Percentiles rank a stretch among this genome's conserved stretches.
Evolutionary conservation across 345 rosid species (phyloP).

Genomic region (Rhodamnia rubescens): DNA sequence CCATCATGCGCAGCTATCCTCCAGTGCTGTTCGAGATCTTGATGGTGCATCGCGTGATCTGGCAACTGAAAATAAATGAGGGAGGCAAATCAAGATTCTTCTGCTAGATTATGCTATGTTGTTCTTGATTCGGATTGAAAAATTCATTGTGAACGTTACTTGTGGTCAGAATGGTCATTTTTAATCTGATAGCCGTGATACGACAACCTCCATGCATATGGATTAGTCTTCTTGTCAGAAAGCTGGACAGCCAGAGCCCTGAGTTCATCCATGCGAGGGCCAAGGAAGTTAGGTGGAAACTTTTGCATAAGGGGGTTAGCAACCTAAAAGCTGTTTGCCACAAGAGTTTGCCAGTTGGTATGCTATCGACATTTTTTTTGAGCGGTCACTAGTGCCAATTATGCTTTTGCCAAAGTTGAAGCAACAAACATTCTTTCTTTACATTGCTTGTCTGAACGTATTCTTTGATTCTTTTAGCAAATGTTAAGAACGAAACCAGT

Average conservation of each 20-base stretch:
- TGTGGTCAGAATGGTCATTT: background rate
- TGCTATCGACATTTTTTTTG: background rate
- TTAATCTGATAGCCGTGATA: background rate
- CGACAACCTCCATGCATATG: background rate
- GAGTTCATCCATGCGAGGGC: background rate
- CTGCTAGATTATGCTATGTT: background rate
- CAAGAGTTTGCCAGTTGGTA: background rate
- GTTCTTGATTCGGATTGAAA: background rate
- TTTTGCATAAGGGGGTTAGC: background rate
- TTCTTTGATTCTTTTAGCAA: background rate
- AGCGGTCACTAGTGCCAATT: background rate
- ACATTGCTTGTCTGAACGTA: background rate
- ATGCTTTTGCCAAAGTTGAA: background rate
- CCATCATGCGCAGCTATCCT: background rate
- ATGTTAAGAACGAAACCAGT: background rate
- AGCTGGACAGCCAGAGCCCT: background rate
- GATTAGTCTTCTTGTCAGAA: background rate
- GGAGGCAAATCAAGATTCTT: background rate
- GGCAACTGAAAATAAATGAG: background rate
- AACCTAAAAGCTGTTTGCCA: background rate
- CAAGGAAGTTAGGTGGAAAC: background rate
- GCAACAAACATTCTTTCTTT: background rate
- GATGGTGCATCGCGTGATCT: background rate
- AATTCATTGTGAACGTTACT: background rate
- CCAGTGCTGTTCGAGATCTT: background rate